These are phyloP conservation scores for Mycosphaerella sp. DNA, from an alignment of 2,329 filamentous ascomycete species.

Conservation along the genomic window DNA sequence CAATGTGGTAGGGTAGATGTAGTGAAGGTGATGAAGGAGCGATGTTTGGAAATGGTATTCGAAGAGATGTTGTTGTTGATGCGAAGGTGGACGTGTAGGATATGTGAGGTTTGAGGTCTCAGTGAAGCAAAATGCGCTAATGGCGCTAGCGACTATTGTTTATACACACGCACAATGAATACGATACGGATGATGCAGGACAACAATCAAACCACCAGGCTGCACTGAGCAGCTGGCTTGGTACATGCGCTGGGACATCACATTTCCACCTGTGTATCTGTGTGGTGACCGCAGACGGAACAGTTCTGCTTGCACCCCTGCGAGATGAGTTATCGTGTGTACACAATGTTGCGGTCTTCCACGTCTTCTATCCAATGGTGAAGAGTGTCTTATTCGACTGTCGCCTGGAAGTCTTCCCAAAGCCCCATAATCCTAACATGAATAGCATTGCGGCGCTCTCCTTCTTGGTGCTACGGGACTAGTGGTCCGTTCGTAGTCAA, in stretches of 20 bases:
- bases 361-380: too few relatives aligned
- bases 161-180: neutral
- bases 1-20: neutral
- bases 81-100: neutral
- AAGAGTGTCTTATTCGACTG: neutral
- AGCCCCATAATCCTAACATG: too few relatives aligned
- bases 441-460: too few relatives aligned
- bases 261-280: too few relatives aligned
- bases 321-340: too few relatives aligned
- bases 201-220: neutral
- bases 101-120: neutral
- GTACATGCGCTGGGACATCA: too few relatives aligned
- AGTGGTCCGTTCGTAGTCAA: too few relatives aligned
- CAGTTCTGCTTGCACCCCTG: too few relatives aligned
- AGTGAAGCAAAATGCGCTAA: neutral
- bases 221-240: neutral
- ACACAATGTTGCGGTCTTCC: too few relatives aligned
- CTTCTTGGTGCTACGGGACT: too few relatives aligned
- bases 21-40: conserved; percentile 1
- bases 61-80: neutral
- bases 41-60: neutral
- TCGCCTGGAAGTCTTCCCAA: too few relatives aligned
- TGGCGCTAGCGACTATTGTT: neutral
- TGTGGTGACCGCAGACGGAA: too few relatives aligned
- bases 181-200: neutral